Base-by-base conservation (phyloP, 192 early-diverging fungal species). In the Coemansia guatemalensis region DNA sequence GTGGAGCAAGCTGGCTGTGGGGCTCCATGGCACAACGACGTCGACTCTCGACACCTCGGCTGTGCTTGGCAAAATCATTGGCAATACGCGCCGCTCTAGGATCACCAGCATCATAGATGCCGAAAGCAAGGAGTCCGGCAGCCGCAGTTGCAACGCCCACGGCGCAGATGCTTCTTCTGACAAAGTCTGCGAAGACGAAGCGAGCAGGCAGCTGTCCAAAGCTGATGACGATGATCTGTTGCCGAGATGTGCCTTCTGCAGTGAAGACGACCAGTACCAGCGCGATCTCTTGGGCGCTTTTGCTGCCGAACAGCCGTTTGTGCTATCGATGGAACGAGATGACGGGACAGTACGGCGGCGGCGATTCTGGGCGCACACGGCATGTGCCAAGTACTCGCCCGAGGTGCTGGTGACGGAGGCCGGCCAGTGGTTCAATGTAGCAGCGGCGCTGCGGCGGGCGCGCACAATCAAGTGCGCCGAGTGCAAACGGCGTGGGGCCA, bases 341-440 rank as follows among this genome's bases (percentile, higher is more conserved):
- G 81, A 82, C 39, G 89, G 89, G 22, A 64, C 65, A 3, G 57
- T 70, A 21, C 83, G 79, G 51, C 81, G 75, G 35, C 79, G 76
- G 33, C 71, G 78, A 1, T 91, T 95, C 56, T 96, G 94, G 94
- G 88, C 87, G 6, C 94, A 96, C 74, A 85, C 89, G 41, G 84
- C 85, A 8, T 96, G 94, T 62, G 94, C 93, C 1, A 62, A 85
- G 14, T 90, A 85, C 70, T 91, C 93, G 1, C 94, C 94, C 23
- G 94, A 95, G 72, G 92, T 95, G 12, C 84, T 91, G 18, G 83
- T 83, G 26, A 84, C 84, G 0, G 82, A 84, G 6, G 69, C 82
- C 30, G 89, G 86, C 7, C 75, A 79, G 44, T 96, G 93, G 93
- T 94, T 86, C 59, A 96, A 96, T 75, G 92, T 96, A 0, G 83